Evolutionary conservation across 257 asterid species (phyloP), one percentile per base, ranked within the genome.

Genomic region (Anisodus tanguticus): DNA sequence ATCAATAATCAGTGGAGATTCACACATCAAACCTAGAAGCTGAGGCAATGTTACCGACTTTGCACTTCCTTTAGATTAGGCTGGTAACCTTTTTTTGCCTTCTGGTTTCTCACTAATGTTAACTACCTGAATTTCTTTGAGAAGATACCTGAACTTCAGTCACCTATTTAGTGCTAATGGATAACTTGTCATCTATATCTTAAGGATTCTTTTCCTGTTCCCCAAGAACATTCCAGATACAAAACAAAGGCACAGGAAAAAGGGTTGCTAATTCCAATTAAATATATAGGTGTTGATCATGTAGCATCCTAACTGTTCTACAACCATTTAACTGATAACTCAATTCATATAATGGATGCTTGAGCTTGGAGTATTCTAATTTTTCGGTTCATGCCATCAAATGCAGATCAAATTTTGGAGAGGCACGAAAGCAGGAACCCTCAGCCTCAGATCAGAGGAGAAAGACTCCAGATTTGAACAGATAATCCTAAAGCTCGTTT

Each of bases 351-450:
- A 39, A 7, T 37, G 53, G 53, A 68, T 68, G 77, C 53, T 76
- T 26, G 64, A 11, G 64, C 26, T 53, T 53, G 64, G 31, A 31
- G 19, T 13, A 77, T 77, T 3, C 59, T 77, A 77, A 26, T 35
- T 53, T 41, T 77, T 26, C 7, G 8, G 3, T 9, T 67, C 22
- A 9, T 59, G 84, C 59, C 82, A 79, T 17, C 4, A 85, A 68
- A 37, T 87, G 87, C 91, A 93, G 97, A 83, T 94, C 95, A 31
- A 88, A 87, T 60, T 94, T 91, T 80, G 97, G 98, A 79, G 91
- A 93, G 90, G 85, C 93, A 15, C 89, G 86, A 84, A 85, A 88
- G 8, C 93, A 88, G 81, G 90, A 90, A 84, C 87, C 93, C 53
- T 90, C 94, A 6, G 80, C 85, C 17, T 60, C 90, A 0, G 87